Conservation (phyloP, 1,284 basidiomycete genomes). For the Leccinum angustisporum region DNA sequence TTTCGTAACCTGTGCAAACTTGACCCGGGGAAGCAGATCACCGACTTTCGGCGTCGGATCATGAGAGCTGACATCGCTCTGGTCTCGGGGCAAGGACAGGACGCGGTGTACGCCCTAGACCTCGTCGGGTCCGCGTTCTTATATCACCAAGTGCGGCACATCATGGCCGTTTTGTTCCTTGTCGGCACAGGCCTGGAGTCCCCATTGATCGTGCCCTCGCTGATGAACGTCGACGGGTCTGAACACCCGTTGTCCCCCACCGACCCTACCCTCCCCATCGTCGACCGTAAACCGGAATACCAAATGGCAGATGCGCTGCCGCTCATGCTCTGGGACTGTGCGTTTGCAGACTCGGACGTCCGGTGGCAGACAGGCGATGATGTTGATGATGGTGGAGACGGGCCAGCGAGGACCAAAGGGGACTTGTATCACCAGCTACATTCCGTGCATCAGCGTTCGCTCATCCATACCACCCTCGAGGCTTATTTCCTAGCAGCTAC, state of each 20-base stretch:
- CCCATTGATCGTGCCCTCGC: conserved; percentile 67
- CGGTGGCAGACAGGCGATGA: conserved; percentile 70
- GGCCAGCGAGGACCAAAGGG: conserved; percentile 33
- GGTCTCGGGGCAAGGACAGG: conserved; percentile 26
- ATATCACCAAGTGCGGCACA: conserved; percentile 97
- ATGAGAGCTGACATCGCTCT: conserved; percentile 60
- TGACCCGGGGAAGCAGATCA: conserved; percentile 93
- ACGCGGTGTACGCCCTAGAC: conserved; percentile 75
- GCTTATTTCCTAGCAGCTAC: conserved; percentile 62
- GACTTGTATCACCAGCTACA: conserved; percentile 61
- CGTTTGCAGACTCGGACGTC: conserved; percentile 66
- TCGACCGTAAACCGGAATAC: conserved; percentile 83
- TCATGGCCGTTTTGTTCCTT: conserved; percentile 91
- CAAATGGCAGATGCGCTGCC: conserved; percentile 92
- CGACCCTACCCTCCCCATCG: conserved; percentile 44
- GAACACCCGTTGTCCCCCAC: conserved; percentile 23
- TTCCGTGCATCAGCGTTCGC: conserved; percentile 54
- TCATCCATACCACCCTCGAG: conserved; percentile 59
- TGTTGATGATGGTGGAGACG: conserved; percentile 22
- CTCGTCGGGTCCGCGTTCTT: conserved; percentile 89
- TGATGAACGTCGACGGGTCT: conserved; percentile 66
- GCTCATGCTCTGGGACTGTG: conserved; percentile 91
- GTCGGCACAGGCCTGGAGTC: conserved; percentile 82
- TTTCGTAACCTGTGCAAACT: conserved; percentile 96
- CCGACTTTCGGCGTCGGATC: conserved; percentile 70